Conservation (phyloP, 2,329 filamentous ascomycete genomes). For the Cladosporium austrohemisphaericum region DNA sequence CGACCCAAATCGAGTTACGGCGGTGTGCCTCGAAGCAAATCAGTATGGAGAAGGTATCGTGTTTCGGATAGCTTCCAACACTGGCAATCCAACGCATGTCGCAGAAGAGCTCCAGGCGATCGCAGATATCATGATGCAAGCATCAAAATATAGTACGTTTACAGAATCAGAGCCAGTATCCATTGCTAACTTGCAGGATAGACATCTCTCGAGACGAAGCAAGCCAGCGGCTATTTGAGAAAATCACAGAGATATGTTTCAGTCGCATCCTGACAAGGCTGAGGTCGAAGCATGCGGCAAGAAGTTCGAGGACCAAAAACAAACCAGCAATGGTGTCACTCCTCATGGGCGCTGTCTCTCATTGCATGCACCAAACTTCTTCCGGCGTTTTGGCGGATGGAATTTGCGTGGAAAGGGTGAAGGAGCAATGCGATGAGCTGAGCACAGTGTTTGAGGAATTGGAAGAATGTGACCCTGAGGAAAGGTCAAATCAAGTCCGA, state of each 20-base stretch:
- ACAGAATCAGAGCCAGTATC: background rate
- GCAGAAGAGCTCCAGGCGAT: background rate
- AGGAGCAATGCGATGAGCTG: background rate
- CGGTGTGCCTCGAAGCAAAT: constrained; percentile 3
- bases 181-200: background rate
- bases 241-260: constrained; percentile 1
- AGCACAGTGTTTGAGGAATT: background rate
- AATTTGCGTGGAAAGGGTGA: background rate
- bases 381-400: background rate
- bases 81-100: background rate
- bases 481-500: background rate
- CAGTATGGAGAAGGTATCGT: background rate
- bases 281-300: constrained; percentile 12
- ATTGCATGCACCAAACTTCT: background rate
- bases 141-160: constrained; percentile 1
- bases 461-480: background rate
- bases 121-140: constrained; percentile 13
- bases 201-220: constrained; percentile 1
- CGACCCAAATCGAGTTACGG: constrained; percentile 8
- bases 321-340: background rate
- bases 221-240: background rate
- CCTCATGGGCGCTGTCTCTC: constrained; percentile 1
- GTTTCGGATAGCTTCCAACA: constrained; percentile 4
- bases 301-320: background rate
- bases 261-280: constrained; percentile 3